These are phyloP conservation scores for Globisporangium ultimum DNA, from an alignment of 352 stramenopile species.

Conservation along the genomic window DNA sequence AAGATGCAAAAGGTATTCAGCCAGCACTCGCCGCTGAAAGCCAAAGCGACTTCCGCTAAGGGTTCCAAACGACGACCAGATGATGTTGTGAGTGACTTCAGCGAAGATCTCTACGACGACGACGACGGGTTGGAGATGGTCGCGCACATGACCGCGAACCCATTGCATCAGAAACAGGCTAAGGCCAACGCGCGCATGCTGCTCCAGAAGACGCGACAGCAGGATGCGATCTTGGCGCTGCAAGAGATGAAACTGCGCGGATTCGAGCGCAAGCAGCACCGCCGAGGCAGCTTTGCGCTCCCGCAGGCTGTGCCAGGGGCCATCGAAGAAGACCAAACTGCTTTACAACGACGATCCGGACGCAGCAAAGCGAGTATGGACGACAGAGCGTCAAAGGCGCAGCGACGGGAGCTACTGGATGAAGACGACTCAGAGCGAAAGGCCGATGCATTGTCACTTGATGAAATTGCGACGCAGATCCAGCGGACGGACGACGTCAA, in stretches of 20 bases:
- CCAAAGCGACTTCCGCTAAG: conserved; percentile 10
- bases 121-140: conserved; percentile 68
- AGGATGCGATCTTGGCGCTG: conserved; percentile 45
- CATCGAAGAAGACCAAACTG: neutral
- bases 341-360: conserved; percentile 10
- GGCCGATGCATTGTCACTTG: conserved; percentile 1
- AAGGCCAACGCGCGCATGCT: conserved; percentile 28
- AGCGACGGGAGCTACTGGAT: neutral
- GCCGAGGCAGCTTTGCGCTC: conserved; percentile 19
- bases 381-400: neutral
- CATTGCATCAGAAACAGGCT: conserved; percentile 47
- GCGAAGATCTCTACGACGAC: conserved; percentile 23
- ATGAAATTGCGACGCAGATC: conserved; percentile 21
- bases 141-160: conserved; percentile 62
- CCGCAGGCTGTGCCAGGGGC: neutral
- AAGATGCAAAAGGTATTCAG: conserved; percentile 64
- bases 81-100: conserved; percentile 15
- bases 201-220: conserved; percentile 35
- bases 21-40: conserved; percentile 16
- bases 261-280: conserved; percentile 25
- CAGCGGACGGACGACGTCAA: conserved; percentile 21
- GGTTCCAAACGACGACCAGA: conserved; percentile 14
- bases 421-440: neutral
- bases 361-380: too few relatives aligned
- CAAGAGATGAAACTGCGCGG: conserved; percentile 50